Base-by-base conservation (phyloP, 2,329 filamentous ascomycete genomes). In the Fonsecaea monophora region DNA sequence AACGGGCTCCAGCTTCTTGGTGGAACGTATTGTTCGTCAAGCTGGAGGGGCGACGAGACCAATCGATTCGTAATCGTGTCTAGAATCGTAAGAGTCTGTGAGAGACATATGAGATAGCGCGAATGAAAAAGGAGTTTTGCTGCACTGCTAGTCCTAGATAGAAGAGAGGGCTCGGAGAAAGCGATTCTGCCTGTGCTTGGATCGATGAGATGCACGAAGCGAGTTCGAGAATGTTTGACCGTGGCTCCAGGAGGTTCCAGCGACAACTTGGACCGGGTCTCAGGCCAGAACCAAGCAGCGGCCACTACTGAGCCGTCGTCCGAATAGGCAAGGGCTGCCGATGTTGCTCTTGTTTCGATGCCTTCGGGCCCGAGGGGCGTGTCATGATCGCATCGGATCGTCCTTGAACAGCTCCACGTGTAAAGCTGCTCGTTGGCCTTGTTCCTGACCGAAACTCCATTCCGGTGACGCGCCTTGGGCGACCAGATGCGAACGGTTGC, bases 271-370 rank as follows among this genome's bases (percentile, higher is more conserved):
- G 76, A 35, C 81, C 80, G 37, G 84, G 71, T 15, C 68, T 37
- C 74, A 75, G 37, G 78, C 76, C 65, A 80, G 69, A 60, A 80
- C 82, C 56, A 89, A 88, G 59, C 71, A 30, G 63, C 71, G 2
- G 92, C 92, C n/a, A 96, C 81, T 1, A 91, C 87, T 12, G 92
- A 96, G 1, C 92, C 92, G 76, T 97, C 93, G 69, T 92, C 87
- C 0, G 93, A 96, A 76, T 92, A 97, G 30, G 89, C 83, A 48
- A 97, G 78, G 53, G 86, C 87, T 13, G 91, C 92, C 65, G 87
- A 70, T 4, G 42, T 65, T 35, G 68, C 60, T 18, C 53, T 30
- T 15, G 45, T 15, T 32, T 32, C 30, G 18, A 50, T 50, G 45
- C 21, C 18, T 50, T 21, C 45, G 2, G 8, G 45, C 3, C 40